Evolutionary conservation across 495 filamentous ascomycete species (phyloP).

Genomic region (Daldinia vernicosa): DNA sequence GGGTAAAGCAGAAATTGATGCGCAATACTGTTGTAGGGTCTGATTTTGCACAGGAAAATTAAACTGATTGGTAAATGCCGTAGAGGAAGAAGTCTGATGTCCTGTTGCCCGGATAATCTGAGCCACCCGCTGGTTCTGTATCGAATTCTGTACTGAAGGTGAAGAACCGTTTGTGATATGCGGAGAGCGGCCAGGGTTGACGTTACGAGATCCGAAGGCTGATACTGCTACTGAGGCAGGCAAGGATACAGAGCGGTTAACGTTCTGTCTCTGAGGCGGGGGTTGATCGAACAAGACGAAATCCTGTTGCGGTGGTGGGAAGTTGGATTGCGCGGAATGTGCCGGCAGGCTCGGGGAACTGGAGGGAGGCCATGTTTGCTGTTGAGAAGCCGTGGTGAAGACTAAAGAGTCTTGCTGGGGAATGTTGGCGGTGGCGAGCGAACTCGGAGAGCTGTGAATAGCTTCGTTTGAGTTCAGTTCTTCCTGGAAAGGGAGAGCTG

Average conservation of each 20-base stretch:
- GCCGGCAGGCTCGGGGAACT: conserved; percentile 68
- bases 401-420: conserved; percentile 60
- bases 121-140: conserved; percentile 66
- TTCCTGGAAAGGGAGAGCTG: conserved; percentile 64
- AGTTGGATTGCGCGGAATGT: conserved; percentile 59
- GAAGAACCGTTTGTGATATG: conserved; percentile 47
- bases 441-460: conserved; percentile 60
- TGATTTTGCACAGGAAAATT: conserved; percentile 55
- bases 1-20: conserved; percentile 58
- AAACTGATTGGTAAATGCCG: conserved; percentile 66
- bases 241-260: conserved; percentile 56
- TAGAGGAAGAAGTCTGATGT: conserved; percentile 63
- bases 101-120: conserved; percentile 68
- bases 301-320: conserved; percentile 59
- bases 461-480: conserved; percentile 63
- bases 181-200: conserved; percentile 46
- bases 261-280: conserved; percentile 56
- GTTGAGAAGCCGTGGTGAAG: conserved; percentile 68
- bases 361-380: conserved; percentile 68
- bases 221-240: conserved; percentile 53
- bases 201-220: conserved; percentile 47
- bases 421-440: conserved; percentile 60
- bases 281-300: conserved; percentile 63
- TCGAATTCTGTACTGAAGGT: conserved; percentile 56
- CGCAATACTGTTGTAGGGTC: conserved; percentile 59